Conservation (phyloP, 2,329 filamentous ascomycete species). For the Fusarium dimerum region DNA sequence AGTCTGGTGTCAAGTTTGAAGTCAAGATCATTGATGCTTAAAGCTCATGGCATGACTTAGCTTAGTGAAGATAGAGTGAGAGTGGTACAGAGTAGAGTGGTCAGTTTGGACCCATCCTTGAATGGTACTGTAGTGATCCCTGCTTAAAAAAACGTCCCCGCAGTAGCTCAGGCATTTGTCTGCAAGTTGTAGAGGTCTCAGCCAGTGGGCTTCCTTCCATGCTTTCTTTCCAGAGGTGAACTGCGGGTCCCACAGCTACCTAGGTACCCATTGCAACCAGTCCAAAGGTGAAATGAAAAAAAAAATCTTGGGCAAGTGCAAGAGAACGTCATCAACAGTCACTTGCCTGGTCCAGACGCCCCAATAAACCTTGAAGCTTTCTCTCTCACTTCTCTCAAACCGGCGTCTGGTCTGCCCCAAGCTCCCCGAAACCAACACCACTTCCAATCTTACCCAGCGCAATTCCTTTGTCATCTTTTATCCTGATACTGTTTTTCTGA, state of each 20-base stretch:
- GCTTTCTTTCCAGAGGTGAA: not conserved
- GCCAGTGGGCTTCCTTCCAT: not conserved
- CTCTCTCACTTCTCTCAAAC: slow-evolving; percentile 1
- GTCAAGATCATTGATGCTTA: slow-evolving; percentile 42
- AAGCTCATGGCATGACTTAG: not conserved
- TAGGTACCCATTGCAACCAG: not conserved
- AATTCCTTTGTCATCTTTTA: slow-evolving; percentile 13
- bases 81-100: no score
- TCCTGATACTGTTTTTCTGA: not conserved
- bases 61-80: not conserved
- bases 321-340: slow-evolving; percentile 27
- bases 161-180: slow-evolving; percentile 7
- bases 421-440: slow-evolving; percentile 20
- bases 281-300: slow-evolving; percentile 13
- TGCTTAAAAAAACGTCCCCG: slow-evolving; percentile 2
- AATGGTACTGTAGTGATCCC: not conserved
- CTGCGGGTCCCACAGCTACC: not conserved
- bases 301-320: slow-evolving; percentile 13
- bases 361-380: not conserved
- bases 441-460: not conserved
- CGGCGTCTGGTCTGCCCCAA: not conserved
- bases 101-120: no score
- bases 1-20: slow-evolving; percentile 64
- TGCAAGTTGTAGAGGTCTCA: not conserved
- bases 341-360: slow-evolving; percentile 2